phyloP scores from a whole-genome alignment of 306 rosid genomes.

The Lithocarpus polystachyus region DNA sequence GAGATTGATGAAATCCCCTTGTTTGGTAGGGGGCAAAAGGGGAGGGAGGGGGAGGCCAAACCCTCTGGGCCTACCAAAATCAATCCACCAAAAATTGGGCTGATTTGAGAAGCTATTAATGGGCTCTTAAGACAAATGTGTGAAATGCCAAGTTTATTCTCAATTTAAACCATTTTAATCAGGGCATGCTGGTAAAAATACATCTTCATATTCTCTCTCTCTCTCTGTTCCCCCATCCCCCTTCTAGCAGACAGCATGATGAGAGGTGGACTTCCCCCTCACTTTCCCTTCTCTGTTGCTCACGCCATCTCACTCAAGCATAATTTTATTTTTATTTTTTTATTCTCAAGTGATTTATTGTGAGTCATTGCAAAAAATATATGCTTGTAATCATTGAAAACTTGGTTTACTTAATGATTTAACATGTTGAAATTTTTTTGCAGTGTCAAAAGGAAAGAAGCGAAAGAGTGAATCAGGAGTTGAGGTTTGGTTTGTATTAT shows the following conservation, averaged over 20 bases:
- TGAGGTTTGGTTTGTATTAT: slow-evolving; percentile 60
- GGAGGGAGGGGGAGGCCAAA: not conserved
- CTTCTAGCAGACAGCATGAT: not conserved
- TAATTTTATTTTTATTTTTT: not conserved
- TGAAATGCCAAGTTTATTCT: not conserved
- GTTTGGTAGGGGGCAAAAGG: too few species aligned
- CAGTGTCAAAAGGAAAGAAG: slow-evolving; percentile 79
- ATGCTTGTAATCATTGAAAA: not conserved
- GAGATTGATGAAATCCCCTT: too few species aligned
- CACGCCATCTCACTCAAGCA: not conserved
- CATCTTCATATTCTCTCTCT: not conserved
- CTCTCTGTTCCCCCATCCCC: not conserved
- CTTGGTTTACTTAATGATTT: slow-evolving; percentile 8
- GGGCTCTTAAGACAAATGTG: not conserved
- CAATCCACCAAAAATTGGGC: not conserved
- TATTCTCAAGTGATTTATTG: slow-evolving; percentile 11
- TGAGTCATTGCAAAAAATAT: not conserved
- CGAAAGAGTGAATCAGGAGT: slow-evolving; percentile 66
- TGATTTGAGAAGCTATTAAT: not conserved
- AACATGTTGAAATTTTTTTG: slow-evolving; percentile 29
- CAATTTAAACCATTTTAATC: not conserved
- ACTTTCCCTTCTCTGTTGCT: not conserved
- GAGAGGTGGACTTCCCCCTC: not conserved
- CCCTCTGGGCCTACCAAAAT: not conserved
- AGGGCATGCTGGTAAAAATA: not conserved